A percentile compares a stretch with the other conserved stretches of the same genome.
Evolutionary conservation across 192 early-diverging fungal species (phyloP).

Genomic region (Coemansia sp.): DNA sequence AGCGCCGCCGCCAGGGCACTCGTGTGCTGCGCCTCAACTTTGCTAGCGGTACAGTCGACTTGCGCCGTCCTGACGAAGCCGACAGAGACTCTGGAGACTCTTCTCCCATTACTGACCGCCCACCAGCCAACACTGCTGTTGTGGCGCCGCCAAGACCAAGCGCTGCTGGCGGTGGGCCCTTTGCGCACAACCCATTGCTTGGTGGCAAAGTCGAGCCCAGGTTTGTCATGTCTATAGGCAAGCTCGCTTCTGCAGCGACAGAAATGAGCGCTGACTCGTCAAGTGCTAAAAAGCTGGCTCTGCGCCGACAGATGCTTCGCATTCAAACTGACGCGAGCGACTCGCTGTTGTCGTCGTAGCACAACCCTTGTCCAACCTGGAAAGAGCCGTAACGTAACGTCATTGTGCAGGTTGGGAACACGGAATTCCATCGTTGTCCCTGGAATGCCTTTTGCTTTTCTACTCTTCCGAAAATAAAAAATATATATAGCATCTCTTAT

Average conservation of each 20-base stretch:
- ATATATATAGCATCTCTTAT: no score
- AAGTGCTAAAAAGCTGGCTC: background rate
- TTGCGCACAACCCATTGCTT: conserved; percentile 35
- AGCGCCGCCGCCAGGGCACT: conserved; percentile 30
- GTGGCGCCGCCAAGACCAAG: background rate
- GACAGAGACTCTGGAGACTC: background rate
- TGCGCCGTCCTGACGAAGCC: conserved; percentile 5
- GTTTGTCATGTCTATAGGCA: conserved; percentile 26
- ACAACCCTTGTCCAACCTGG: no score
- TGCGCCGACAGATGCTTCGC: conserved; percentile 29
- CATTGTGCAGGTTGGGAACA: no score
- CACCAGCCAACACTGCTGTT: background rate
- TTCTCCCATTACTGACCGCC: background rate
- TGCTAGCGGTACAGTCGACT: conserved; percentile 6
- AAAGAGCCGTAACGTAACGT: no score
- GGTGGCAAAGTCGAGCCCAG: conserved; percentile 14
- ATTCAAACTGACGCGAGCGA: conserved; percentile 27
- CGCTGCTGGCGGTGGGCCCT: background rate
- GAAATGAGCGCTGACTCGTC: background rate
- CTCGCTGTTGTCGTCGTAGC: background rate
- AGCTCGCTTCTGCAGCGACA: background rate
- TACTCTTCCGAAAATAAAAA: no score
- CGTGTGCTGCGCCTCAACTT: conserved; percentile 43
- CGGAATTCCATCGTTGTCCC: no score
- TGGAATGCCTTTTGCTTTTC: background rate